A percentile compares a stretch with the other conserved stretches of the same genome.
These are phyloP conservation scores for Nicotiana noctiflora DNA, from an alignment of 257 asterid genomes.

Conservation along the genomic window DNA sequence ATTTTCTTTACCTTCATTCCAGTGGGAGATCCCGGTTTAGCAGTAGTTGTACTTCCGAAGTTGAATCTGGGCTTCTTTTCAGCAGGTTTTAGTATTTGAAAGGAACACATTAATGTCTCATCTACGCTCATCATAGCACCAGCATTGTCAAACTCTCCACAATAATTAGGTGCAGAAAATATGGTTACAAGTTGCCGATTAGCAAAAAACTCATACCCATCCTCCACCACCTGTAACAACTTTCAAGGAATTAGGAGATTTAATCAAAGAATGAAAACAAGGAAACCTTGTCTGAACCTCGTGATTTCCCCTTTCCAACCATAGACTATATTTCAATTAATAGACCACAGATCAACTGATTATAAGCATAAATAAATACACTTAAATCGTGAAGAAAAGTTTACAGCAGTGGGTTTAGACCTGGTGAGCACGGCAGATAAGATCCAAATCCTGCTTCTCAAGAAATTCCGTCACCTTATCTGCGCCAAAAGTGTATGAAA, in stretches of 20 bases:
- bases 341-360: background rate
- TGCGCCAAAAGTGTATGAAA: slow-evolving; percentile 34
- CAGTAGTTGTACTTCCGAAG: slow-evolving; percentile 24
- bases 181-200: slow-evolving; percentile 30
- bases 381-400: background rate
- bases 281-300: background rate
- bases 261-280: background rate
- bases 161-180: slow-evolving; percentile 34
- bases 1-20: slow-evolving; percentile 16
- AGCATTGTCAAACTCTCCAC: slow-evolving; percentile 36
- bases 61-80: slow-evolving; percentile 24
- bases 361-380: background rate
- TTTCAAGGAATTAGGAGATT: background rate
- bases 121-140: slow-evolving; percentile 39
- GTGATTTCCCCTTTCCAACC: background rate
- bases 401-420: slow-evolving; percentile 14
- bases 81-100: slow-evolving; percentile 32
- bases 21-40: slow-evolving; percentile 16
- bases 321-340: background rate
- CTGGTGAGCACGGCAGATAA: slow-evolving; percentile 36
- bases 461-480: slow-evolving; percentile 34
- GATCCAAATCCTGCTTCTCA: slow-evolving; percentile 30
- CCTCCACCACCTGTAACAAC: slow-evolving; percentile 27
- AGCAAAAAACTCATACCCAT: slow-evolving; percentile 36
- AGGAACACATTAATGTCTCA: slow-evolving; percentile 35